These are phyloP conservation scores for Cercospora nicotianae DNA, from an alignment of 2,329 filamentous ascomycete species.

Conservation along the genomic window DNA sequence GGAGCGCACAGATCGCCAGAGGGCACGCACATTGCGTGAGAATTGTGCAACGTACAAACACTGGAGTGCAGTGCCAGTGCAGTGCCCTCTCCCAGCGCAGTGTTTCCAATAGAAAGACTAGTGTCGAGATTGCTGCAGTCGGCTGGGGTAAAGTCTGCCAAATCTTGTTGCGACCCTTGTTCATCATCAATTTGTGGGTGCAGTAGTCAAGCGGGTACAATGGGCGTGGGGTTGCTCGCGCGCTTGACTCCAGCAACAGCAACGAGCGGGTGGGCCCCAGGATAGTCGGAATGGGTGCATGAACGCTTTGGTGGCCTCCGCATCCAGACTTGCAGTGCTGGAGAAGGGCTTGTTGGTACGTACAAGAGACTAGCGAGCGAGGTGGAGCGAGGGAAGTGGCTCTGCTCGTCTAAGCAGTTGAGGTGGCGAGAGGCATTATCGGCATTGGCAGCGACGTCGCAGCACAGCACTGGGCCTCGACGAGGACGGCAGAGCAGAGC, in stretches of 20 bases:
- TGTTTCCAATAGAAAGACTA: conserved; percentile 4
- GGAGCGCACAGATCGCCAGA: conserved; percentile 17
- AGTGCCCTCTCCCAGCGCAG: background rate
- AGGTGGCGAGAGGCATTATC: conserved; percentile 11
- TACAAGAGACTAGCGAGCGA: background rate
- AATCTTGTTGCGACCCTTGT: conserved; percentile 12
- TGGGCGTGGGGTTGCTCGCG: conserved; percentile 14
- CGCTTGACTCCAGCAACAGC: background rate
- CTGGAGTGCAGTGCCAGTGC: background rate
- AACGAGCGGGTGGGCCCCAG: conserved; percentile 9
- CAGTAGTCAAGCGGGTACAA: conserved; percentile 16
- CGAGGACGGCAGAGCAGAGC: background rate
- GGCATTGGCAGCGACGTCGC: background rate
- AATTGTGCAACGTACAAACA: background rate
- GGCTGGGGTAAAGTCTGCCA: background rate
- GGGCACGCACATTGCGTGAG: background rate
- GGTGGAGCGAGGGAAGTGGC: conserved; percentile 5
- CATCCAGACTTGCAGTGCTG: conserved; percentile 14
- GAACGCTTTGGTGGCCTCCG: conserved; percentile 15
- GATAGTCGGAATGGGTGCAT: conserved; percentile 8
- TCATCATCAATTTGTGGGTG: conserved; percentile 8
- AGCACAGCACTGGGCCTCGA: background rate
- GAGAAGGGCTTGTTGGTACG: background rate
- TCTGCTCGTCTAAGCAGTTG: conserved; percentile 14
- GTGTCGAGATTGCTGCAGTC: background rate